Evolutionary conservation across 2,329 filamentous ascomycete species (phyloP).

Genomic region (Ceratocystis variospora): DNA sequence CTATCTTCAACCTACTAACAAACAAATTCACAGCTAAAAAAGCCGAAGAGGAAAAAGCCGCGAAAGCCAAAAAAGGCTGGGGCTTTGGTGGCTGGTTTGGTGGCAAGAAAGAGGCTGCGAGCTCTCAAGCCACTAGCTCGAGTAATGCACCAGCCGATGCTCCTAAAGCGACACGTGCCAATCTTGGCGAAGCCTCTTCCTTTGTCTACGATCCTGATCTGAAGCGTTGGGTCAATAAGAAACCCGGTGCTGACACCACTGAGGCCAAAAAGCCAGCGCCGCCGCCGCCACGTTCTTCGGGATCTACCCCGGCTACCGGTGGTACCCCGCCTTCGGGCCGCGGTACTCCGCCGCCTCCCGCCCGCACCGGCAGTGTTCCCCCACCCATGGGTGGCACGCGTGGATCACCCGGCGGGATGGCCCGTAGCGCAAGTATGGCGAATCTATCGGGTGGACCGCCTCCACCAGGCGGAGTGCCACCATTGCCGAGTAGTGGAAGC

Average conservation of each 20-base stretch:
- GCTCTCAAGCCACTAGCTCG: conserved; percentile 17
- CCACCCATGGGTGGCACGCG: conserved; percentile 25
- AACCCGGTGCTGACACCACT: conserved; percentile 52
- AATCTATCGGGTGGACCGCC: background rate
- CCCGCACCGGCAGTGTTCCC: conserved; percentile 24
- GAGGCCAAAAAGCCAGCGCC: conserved; percentile 53
- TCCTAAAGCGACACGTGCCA: conserved; percentile 69
- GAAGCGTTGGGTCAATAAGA: conserved; percentile 98
- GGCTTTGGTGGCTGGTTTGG: conserved; percentile 77
- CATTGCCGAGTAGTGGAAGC: background rate
- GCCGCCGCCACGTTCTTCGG: conserved; percentile 57
- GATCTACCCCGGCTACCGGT: conserved; percentile 34
- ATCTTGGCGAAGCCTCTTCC: conserved; percentile 81
- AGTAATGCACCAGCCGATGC: conserved; percentile 30
- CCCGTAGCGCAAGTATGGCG: conserved; percentile 15
- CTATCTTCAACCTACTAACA: conserved; percentile 9
- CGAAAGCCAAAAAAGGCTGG: conserved; percentile 51
- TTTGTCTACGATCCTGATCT: conserved; percentile 94
- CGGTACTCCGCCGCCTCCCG: conserved; percentile 25
- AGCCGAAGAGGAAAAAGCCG: conserved; percentile 33
- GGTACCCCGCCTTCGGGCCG: conserved; percentile 33
- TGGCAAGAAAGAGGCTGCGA: conserved; percentile 46
- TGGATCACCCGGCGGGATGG: conserved; percentile 10
- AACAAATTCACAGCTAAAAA: conserved; percentile 40
- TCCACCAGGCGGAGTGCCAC: conserved; percentile 26